Evolutionary conservation across 2,329 filamentous ascomycete genomes (phyloP), one percentile per base, ranked within the genome.

Genomic region (Microsporum canis): DNA sequence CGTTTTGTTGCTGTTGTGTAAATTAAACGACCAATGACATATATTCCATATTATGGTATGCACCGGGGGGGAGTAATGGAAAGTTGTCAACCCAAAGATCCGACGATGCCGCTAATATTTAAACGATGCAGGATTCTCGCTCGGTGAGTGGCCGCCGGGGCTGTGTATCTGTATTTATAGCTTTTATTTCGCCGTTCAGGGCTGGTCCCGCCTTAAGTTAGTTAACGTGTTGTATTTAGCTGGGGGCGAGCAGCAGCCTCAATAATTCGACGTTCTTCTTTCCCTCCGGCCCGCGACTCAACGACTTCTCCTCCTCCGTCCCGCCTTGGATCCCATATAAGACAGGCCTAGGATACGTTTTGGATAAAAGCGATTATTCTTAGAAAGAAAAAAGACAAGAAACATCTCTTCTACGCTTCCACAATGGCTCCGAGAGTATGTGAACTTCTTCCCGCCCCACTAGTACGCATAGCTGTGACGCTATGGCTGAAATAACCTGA

Each of bases 371-470:
- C 43, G 43, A 47, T 6, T 5, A 43, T 23, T 27, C 43, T 17
- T 23, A 27, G 3, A 47, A 17, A 47, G 3, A 5, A 12, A 39
- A 12, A 36, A 36, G 6, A n/a, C 12, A 34, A 29, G 31, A n/a
- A 43, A 14, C 10, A n/a, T 5, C 5, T n/a, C 33, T 23, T 33
- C 51, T 55, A 31, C 51, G 56, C 39, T 41, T 31, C 27, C 57
- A 49, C n/a, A 4, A 63, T 63, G 62, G 60, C 51, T 60, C 57
- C 62, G n/a, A 51, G 57, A 43, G 62, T 63, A 61, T 55, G 53
- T n/a, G 10, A 31, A 47, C 6, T 38, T 14, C 3, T 17, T 51
- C 27, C 33, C 14, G 51, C 31, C 29, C 51, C 14, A 12, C 29
- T 17, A 55, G 51, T 17, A 34, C 51, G 51, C 29, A 34, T 55